Evolutionary conservation across 1,139 yeast genomes (phyloP).

Genomic region (Trichomonascaceae sp.): DNA sequence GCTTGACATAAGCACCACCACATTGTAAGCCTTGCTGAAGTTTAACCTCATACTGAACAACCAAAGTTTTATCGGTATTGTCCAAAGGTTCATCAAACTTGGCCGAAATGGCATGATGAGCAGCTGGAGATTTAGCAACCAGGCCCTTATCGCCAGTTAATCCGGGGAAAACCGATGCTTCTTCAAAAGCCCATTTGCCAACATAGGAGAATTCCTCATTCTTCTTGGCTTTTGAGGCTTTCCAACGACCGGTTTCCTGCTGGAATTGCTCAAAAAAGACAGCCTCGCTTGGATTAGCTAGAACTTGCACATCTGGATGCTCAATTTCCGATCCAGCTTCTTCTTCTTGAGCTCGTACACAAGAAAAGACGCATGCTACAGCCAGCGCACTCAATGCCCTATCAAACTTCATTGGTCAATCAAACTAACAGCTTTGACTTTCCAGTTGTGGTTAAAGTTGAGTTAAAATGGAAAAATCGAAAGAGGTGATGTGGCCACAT

Average conservation of each 20-base stretch:
- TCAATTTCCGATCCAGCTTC: slow-evolving; percentile 17
- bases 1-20: slow-evolving; percentile 84
- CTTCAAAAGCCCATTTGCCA: slow-evolving; percentile 73
- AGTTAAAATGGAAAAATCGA: background rate
- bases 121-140: slow-evolving; percentile 67
- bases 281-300: slow-evolving; percentile 23
- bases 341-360: slow-evolving; percentile 8
- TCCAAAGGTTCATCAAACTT: slow-evolving; percentile 50
- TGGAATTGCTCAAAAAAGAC: slow-evolving; percentile 67
- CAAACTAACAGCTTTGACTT: background rate
- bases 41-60: slow-evolving; percentile 84
- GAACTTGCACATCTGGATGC: slow-evolving; percentile 24
- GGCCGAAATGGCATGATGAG: slow-evolving; percentile 72
- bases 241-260: slow-evolving; percentile 52
- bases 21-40: slow-evolving; percentile 70
- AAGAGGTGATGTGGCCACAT: background rate
- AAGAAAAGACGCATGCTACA: background rate
- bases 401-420: background rate
- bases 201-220: slow-evolving; percentile 48
- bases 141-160: slow-evolving; percentile 62
- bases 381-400: background rate
- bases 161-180: slow-evolving; percentile 51
- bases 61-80: slow-evolving; percentile 58
- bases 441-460: background rate
- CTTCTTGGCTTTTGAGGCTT: slow-evolving; percentile 52